Evolutionary conservation across 305 asterid species (phyloP).

Genomic region (Fraxinus platypoda): DNA sequence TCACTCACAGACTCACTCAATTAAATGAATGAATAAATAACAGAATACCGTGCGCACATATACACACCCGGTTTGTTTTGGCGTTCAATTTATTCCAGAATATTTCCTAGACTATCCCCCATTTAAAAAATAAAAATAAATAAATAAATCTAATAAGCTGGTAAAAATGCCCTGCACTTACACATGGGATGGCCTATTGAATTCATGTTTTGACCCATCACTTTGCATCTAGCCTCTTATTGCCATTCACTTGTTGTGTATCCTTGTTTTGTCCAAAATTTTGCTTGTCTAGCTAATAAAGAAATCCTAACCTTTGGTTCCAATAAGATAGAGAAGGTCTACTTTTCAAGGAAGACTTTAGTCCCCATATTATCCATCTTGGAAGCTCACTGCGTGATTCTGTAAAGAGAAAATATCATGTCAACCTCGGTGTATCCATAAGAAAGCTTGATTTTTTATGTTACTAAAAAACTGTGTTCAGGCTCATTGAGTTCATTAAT

Average conservation of each 20-base stretch:
- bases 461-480: background rate
- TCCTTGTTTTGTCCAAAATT: background rate
- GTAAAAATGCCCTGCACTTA: background rate
- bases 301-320: background rate
- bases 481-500: conserved; percentile 8
- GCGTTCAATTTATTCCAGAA: background rate
- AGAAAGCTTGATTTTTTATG: background rate
- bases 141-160: background rate
- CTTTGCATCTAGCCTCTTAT: background rate
- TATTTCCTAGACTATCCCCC: background rate
- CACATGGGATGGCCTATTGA: background rate
- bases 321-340: background rate
- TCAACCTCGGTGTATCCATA: background rate
- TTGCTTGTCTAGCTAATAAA: background rate
- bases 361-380: conserved; percentile 2
- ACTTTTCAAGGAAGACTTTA: background rate
- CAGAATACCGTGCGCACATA: background rate
- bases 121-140: background rate
- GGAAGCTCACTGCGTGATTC: conserved; percentile 2
- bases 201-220: background rate
- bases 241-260: background rate
- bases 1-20: background rate
- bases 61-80: background rate
- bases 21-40: background rate
- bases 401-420: background rate